phyloP scores from a whole-genome alignment of 2,329 filamentous ascomycete genomes.

The Penicillium sp. region DNA sequence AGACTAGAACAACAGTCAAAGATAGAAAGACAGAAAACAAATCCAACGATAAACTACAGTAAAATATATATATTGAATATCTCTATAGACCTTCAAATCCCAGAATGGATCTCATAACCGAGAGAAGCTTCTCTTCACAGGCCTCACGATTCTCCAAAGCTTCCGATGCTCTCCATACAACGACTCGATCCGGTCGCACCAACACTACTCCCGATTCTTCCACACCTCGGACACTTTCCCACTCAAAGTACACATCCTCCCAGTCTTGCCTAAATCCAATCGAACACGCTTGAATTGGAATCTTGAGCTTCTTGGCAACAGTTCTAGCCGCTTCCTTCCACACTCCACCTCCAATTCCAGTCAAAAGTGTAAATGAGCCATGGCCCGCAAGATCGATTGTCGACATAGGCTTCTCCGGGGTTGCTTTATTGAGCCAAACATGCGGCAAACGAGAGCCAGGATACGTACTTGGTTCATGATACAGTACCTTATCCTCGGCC shows the following conservation, averaged over 20 bases:
- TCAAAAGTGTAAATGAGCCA: constrained; percentile 52
- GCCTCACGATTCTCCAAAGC: background rate
- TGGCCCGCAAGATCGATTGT: constrained; percentile 63
- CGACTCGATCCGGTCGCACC: constrained; percentile 59
- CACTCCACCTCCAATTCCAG: constrained; percentile 55
- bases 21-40: too few relatives aligned
- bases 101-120: background rate
- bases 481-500: constrained; percentile 44
- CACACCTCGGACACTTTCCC: constrained; percentile 55
- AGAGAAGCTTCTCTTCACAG: background rate
- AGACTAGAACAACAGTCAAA: too few relatives aligned
- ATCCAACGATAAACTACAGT: too few relatives aligned
- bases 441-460: constrained; percentile 63
- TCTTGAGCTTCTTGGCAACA: constrained; percentile 41
- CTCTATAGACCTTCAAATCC: background rate
- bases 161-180: constrained; percentile 51
- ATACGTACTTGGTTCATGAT: constrained; percentile 53
- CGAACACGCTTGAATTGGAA: constrained; percentile 51
- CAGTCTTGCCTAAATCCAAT: constrained; percentile 62
- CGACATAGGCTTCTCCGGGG: constrained; percentile 50
- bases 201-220: constrained; percentile 26
- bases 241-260: constrained; percentile 63
- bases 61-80: too few relatives aligned
- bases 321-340: constrained; percentile 54
- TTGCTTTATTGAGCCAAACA: constrained; percentile 58